Evolutionary conservation across 2,329 filamentous ascomycete species (phyloP), one percentile per base, ranked within the genome.

Genomic region (Arachnomyces sp.): DNA sequence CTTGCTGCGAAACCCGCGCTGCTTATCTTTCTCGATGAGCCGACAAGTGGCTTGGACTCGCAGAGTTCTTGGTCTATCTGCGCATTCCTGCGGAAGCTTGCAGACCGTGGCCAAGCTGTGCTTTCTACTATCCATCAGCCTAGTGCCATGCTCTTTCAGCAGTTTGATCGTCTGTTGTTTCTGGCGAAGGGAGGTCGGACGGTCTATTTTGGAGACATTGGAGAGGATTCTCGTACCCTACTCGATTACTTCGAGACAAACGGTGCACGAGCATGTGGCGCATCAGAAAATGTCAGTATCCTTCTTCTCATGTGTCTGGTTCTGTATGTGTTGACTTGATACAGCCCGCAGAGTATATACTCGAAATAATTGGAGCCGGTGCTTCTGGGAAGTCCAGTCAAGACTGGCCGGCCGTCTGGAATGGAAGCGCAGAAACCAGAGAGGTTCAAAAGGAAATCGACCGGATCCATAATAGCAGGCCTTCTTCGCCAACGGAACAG

Each of bases 61-160:
- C 88, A 94, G 61, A 92, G 84, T 2, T 89, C 87, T 1, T 94
- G 85, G 86, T 82, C 86, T 46, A 94, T 94, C 55, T 74, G 85
- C 37, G 79, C 82, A 51, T 75, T 94, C 15, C 73, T 95, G 30
- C 81, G 90, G 61, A 93, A 90, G 65, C 71, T 95, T 28, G 85
- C 87, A 50, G 84, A 90, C 60, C 81, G 77, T 42, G 89, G 89
- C 7, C 86, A 92, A 59, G 87, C 89, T 16, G 82, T 95, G 55
- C 76, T 95, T 11, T 93, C 86, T 64, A 94, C 89, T 0, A 94
- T 95, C 45, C 89, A 95, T 59, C 89, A 95, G 60, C 89, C 89
- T 11, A 90, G 84, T 9, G 86, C 87, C 30, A 85, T 93, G 69
- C 72, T 94, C 34, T 94, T 95, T 68, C 84, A 94, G 59, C 79